phyloP scores from a whole-genome alignment of 139 green algal genomes.

The Protoeuglena noctilucae region DNA sequence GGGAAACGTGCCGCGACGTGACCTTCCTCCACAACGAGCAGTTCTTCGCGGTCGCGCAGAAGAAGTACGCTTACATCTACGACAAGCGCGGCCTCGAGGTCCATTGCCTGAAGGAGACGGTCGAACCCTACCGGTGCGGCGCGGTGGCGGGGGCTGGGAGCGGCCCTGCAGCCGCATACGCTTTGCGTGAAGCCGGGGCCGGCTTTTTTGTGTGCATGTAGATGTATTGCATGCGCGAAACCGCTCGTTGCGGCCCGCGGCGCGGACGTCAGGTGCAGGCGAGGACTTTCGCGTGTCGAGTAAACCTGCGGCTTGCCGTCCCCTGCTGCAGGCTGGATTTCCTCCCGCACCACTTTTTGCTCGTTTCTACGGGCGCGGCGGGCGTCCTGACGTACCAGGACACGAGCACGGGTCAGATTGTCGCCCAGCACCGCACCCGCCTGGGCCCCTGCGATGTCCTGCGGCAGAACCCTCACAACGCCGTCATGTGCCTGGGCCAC shows the following conservation, averaged over 20 bases:
- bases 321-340: too few relatives aligned
- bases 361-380: constrained; percentile 55
- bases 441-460: constrained; percentile 61
- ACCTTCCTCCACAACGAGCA: constrained; percentile 88
- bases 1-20: constrained; percentile 71
- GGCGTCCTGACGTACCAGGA: constrained; percentile 85
- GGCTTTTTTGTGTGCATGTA: too few relatives aligned
- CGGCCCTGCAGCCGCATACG: too few relatives aligned
- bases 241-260: too few relatives aligned
- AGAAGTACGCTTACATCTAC: constrained; percentile 90
- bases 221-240: too few relatives aligned
- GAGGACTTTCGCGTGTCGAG: too few relatives aligned
- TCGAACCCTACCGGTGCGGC: too few relatives aligned
- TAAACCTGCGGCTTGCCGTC: too few relatives aligned
- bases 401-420: constrained; percentile 73
- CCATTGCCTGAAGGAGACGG: constrained; percentile 72
- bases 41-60: constrained; percentile 89
- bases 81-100: constrained; percentile 92
- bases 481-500: constrained; percentile 68
- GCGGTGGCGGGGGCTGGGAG: too few relatives aligned
- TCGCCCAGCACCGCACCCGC: constrained; percentile 65
- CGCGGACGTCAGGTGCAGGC: too few relatives aligned
- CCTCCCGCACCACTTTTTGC: constrained; percentile 91
- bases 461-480: constrained; percentile 79
- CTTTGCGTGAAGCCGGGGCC: too few relatives aligned